Percentiles rank a stretch among this genome's conserved stretches.
These are phyloP conservation scores for Gossypium schwendimanii DNA, from an alignment of 441 rosid species.

Conservation along the genomic window DNA sequence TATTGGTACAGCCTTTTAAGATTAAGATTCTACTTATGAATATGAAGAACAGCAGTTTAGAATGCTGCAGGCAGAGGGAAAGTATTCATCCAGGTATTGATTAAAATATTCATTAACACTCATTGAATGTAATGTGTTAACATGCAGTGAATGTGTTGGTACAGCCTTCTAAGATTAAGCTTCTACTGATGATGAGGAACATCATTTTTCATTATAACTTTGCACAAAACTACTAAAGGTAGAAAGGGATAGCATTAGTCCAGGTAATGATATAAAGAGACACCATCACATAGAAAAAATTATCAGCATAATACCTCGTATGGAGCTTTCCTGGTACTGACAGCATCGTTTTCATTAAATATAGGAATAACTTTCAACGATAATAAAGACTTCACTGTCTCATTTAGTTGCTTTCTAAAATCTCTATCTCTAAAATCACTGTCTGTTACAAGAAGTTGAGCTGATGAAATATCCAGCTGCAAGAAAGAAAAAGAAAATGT, in stretches of 20 bases:
- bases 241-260: neutral
- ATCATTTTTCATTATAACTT: neutral
- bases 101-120: neutral
- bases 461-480: constrained; percentile 93
- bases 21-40: neutral
- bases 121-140: neutral
- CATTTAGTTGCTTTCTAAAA: constrained; percentile 75
- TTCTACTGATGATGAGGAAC: neutral
- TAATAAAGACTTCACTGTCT: constrained; percentile 66
- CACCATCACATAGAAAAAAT: neutral
- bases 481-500: constrained; percentile 12
- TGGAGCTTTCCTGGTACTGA: constrained; percentile 95
- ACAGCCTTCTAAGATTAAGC: neutral
- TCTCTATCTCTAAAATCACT: constrained; percentile 68
- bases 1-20: neutral
- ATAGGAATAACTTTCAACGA: constrained; percentile 72
- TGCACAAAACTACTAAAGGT: neutral
- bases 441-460: constrained; percentile 95
- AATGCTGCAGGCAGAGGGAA: neutral
- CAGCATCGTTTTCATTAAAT: constrained; percentile 95
- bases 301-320: constrained; percentile 56
- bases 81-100: neutral
- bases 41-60: neutral
- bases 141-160: neutral
- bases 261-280: neutral